Conservation (phyloP, 1,284 basidiomycete genomes). For the Tetrapyrgos nigripes region DNA sequence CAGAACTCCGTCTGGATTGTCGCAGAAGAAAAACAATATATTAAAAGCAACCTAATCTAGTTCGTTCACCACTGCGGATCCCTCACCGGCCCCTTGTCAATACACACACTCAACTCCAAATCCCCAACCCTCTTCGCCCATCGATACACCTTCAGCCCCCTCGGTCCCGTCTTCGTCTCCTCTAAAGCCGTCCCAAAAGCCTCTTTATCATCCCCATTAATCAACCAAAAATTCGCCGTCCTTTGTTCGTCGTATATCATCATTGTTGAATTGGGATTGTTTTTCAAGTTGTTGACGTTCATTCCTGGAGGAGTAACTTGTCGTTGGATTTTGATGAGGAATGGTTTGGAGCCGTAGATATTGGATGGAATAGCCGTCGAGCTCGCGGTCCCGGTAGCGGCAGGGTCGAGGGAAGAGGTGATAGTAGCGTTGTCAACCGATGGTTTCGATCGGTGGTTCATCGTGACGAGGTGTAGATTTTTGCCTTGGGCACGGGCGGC, state of each 20-base stretch:
- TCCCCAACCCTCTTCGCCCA: slow-evolving; percentile 38
- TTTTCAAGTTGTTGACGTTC: no score
- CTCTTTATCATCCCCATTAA: slow-evolving; percentile 16
- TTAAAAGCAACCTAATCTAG: no score
- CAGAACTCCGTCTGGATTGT: no score
- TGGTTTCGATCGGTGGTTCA: no score
- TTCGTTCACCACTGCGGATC: slow-evolving; percentile 39
- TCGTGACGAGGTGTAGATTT: neutral
- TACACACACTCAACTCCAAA: slow-evolving; percentile 36
- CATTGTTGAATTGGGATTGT: slow-evolving; percentile 25
- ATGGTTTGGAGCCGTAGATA: slow-evolving; percentile 40
- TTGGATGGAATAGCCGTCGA: slow-evolving; percentile 28
- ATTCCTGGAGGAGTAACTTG: no score
- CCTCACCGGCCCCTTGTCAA: slow-evolving; percentile 34
- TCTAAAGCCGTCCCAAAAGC: slow-evolving; percentile 28
- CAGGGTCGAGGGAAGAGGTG: no score
- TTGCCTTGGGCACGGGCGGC: neutral
- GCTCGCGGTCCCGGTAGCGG: no score
- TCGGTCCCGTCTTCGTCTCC: slow-evolving; percentile 22
- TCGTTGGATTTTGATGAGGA: slow-evolving; percentile 50
- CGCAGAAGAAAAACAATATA: no score
- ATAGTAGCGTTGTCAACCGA: no score
- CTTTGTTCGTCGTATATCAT: slow-evolving; percentile 49
- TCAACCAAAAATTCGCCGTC: slow-evolving; percentile 11
- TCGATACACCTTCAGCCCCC: slow-evolving; percentile 36